These are phyloP conservation scores for Cladophialophora immunda DNA, from an alignment of 2,329 filamentous ascomycete species.

Conservation along the genomic window DNA sequence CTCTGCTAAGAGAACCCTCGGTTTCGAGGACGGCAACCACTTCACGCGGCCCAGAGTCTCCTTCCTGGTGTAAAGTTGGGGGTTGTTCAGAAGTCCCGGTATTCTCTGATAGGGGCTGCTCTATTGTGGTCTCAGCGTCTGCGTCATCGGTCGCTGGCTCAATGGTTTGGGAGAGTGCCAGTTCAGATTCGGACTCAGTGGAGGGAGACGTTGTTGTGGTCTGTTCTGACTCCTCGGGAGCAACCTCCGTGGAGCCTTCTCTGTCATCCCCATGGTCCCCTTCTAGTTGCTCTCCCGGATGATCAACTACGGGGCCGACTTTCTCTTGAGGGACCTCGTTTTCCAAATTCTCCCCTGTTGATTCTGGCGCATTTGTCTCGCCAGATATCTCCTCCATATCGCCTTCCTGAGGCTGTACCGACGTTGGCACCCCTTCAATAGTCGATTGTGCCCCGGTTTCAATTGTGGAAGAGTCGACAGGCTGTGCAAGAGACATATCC, in stretches of 20 bases:
- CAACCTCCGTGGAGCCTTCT: neutral
- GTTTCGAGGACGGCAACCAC: neutral
- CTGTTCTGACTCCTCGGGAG: neutral
- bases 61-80: neutral
- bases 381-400: neutral
- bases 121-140: neutral
- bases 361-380: conserved; percentile 1
- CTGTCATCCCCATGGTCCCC: neutral
- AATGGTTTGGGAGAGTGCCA: neutral
- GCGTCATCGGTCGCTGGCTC: neutral
- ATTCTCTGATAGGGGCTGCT: neutral
- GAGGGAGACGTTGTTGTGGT: neutral
- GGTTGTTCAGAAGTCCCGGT: neutral
- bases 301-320: neutral
- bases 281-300: neutral
- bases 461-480: neutral
- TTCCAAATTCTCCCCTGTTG: neutral
- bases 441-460: neutral
- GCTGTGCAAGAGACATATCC: neutral
- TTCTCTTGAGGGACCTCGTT: neutral
- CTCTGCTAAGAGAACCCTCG: conserved; percentile 39
- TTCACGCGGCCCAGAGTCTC: neutral
- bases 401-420: neutral
- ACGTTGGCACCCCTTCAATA: neutral
- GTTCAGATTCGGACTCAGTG: neutral